phyloP scores from a whole-genome alignment of 1,139 yeast species.

The Sugiyamaella sp. region DNA sequence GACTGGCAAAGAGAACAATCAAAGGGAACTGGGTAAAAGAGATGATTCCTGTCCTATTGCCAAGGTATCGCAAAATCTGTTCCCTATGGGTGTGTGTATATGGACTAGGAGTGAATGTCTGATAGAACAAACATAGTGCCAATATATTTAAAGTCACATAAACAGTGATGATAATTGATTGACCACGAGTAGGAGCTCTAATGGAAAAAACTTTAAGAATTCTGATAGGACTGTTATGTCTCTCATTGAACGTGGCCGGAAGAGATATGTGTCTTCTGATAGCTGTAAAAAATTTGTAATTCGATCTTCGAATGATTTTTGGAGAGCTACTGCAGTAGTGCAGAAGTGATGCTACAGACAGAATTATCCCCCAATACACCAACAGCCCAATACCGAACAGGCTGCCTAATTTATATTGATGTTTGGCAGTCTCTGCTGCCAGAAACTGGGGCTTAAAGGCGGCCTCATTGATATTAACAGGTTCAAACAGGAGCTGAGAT shows the following conservation, averaged over 20 bases:
- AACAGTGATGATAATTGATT: slow-evolving; percentile 36
- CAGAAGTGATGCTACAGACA: slow-evolving; percentile 14
- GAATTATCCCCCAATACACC: slow-evolving; percentile 29
- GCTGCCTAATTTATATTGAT: slow-evolving; percentile 28
- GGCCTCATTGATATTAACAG: slow-evolving; percentile 26
- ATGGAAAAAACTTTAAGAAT: slow-evolving; percentile 31
- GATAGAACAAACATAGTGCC: slow-evolving; percentile 25
- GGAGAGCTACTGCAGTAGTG: slow-evolving; percentile 6
- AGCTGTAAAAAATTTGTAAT: slow-evolving; percentile 6
- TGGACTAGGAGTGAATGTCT: slow-evolving; percentile 31
- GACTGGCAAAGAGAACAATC: slow-evolving; percentile 59
- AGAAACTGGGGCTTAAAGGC: slow-evolving; percentile 25
- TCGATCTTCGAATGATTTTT: background rate
- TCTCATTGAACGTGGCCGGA: slow-evolving; percentile 40
- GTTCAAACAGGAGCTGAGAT: slow-evolving; percentile 18
- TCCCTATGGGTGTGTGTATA: slow-evolving; percentile 31
- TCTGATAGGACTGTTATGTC: slow-evolving; percentile 37
- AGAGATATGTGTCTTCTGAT: slow-evolving; percentile 38
- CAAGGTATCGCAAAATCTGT: slow-evolving; percentile 47
- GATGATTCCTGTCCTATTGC: slow-evolving; percentile 64
- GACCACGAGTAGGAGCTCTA: slow-evolving; percentile 41
- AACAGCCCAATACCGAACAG: slow-evolving; percentile 27
- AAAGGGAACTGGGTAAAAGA: slow-evolving; percentile 60
- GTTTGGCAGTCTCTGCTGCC: slow-evolving; percentile 29
- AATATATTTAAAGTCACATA: slow-evolving; percentile 37